These are phyloP conservation scores for Ceratocystis huliohia DNA, from an alignment of 2,329 filamentous ascomycete species.

Conservation along the genomic window DNA sequence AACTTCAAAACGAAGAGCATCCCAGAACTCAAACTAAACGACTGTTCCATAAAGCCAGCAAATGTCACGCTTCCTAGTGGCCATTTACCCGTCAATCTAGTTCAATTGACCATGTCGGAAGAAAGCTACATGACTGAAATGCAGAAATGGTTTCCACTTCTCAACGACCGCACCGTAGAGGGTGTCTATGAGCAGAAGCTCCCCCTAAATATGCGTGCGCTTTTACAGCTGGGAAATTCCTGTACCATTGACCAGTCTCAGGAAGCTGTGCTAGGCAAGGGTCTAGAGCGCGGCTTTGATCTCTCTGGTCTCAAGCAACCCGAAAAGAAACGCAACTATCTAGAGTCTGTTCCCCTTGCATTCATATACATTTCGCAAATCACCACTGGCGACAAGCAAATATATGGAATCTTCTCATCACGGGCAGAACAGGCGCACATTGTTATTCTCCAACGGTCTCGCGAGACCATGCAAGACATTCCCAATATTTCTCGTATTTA, in stretches of 20 bases:
- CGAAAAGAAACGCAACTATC: conserved; percentile 54
- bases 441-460: conserved; percentile 71
- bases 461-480: conserved; percentile 65
- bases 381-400: conserved; percentile 74
- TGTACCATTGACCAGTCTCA: conserved; percentile 91
- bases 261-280: conserved; percentile 79
- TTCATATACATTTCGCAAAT: conserved; percentile 94
- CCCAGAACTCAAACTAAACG: conserved; percentile 67
- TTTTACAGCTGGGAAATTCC: conserved; percentile 77
- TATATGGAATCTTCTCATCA: conserved; percentile 88
- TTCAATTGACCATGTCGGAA: conserved; percentile 84
- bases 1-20: conserved; percentile 81
- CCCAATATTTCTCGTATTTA: conserved; percentile 89
- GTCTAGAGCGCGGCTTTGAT: conserved; percentile 88
- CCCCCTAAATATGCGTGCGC: conserved; percentile 70
- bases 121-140: conserved; percentile 76
- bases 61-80: conserved; percentile 89
- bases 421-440: conserved; percentile 68
- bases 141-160: conserved; percentile 22
- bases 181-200: conserved; percentile 94
- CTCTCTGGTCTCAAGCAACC: conserved; percentile 60
- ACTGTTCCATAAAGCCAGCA: conserved; percentile 83
- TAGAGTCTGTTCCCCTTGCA: conserved; percentile 58
- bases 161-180: conserved; percentile 46
- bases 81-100: conserved; percentile 83